phyloP scores from a whole-genome alignment of 192 early-diverging fungal species.

The Coemansia sp. region DNA sequence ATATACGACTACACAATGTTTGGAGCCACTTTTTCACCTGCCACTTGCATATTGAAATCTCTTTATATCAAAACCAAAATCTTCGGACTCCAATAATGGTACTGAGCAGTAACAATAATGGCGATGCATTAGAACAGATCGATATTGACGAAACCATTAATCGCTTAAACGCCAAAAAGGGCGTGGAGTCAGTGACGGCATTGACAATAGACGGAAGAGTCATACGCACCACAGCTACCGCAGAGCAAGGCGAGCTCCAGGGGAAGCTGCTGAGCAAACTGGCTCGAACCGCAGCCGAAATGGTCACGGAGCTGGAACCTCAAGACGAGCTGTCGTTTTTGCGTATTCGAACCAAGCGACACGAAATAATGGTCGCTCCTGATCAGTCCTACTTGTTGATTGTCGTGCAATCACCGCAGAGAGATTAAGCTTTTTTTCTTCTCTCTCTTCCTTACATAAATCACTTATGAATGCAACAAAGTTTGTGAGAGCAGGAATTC shows the following conservation, averaged over 20 bases:
- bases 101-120: too few species aligned
- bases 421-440: conserved; percentile 13
- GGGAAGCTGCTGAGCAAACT: conserved; percentile 81
- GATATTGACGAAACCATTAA: conserved; percentile 95
- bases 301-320: conserved; percentile 78
- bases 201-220: conserved; percentile 88
- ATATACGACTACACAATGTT: too few species aligned
- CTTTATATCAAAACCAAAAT: too few species aligned
- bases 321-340: conserved; percentile 95
- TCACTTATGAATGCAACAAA: background rate
- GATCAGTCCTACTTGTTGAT: conserved; percentile 54
- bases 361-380: conserved; percentile 95
- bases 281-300: conserved; percentile 68
- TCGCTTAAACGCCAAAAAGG: conserved; percentile 81
- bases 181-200: conserved; percentile 89
- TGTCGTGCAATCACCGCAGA: conserved; percentile 46
- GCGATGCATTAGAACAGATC: conserved; percentile 18
- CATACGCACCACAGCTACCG: conserved; percentile 85
- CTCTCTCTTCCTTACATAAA: background rate
- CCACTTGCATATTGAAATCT: too few species aligned
- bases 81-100: background rate
- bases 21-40: too few species aligned
- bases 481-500: too few species aligned
- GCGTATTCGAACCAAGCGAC: conserved; percentile 88
- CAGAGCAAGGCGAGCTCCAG: conserved; percentile 75